Evolutionary conservation across 805 yeast genomes (phyloP).

Genomic region (Isabelozyma pseudorhagii): DNA sequence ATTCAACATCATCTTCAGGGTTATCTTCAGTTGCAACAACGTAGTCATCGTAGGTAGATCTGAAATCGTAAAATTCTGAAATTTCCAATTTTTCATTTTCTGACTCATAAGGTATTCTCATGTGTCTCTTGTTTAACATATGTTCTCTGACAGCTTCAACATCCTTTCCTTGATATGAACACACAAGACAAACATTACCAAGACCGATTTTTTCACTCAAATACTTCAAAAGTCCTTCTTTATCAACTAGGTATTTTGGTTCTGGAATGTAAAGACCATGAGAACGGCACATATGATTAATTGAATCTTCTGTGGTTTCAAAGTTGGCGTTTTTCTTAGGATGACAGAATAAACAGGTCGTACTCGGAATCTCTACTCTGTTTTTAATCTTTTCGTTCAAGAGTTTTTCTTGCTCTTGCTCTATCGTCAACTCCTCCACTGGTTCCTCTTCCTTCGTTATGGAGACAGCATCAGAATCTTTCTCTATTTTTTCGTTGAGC

Average conservation of each 20-base stretch:
- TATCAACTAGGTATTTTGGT: conserved; percentile 60
- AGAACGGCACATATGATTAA: conserved; percentile 69
- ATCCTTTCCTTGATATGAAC: conserved; percentile 80
- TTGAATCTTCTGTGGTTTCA: conserved; percentile 37
- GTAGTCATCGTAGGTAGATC: conserved; percentile 50
- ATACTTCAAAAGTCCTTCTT: conserved; percentile 69
- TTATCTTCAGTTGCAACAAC: conserved; percentile 4
- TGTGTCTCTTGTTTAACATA: conserved; percentile 80
- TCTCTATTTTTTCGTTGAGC: conserved; percentile 3
- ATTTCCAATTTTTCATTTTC: conserved; percentile 74
- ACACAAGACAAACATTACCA: conserved; percentile 80
- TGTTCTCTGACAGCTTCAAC: conserved; percentile 89
- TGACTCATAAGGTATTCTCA: conserved; percentile 82
- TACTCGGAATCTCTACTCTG: conserved; percentile 45
- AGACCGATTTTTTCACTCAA: conserved; percentile 77
- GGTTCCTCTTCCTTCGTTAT: conserved; percentile 6
- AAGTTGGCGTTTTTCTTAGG: conserved; percentile 31
- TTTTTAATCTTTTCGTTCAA: conserved; percentile 44
- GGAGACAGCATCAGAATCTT: not conserved
- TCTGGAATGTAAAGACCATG: conserved; percentile 94
- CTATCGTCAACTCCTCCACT: conserved; percentile 12
- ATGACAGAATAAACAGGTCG: conserved; percentile 51
- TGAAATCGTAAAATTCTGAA: conserved; percentile 81
- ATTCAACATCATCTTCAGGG: conserved; percentile 25
- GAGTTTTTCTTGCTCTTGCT: conserved; percentile 37